phyloP scores from a whole-genome alignment of 371 early-diverging fungal genomes.

The Mucor irregularis region DNA sequence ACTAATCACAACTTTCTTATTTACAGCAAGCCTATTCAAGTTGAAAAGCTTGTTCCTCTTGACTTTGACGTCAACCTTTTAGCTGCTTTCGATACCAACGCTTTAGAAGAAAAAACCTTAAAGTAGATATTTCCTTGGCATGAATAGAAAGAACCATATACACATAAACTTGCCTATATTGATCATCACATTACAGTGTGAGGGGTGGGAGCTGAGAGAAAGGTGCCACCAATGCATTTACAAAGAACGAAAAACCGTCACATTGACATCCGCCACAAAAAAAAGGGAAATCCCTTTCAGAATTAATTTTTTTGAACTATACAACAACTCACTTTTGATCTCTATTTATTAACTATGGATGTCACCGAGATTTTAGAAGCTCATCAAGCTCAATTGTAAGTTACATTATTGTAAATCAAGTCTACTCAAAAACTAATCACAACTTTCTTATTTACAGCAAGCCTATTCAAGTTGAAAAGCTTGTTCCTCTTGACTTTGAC shows the following conservation, averaged over 20 bases:
- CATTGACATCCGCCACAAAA: neutral
- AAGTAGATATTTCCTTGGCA: too few relatives aligned
- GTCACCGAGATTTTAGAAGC: constrained; percentile 69
- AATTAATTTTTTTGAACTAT: neutral
- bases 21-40: constrained; percentile 60
- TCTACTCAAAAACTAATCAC: too few relatives aligned
- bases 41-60: constrained; percentile 78
- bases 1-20: too few relatives aligned
- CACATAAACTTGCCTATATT: too few relatives aligned
- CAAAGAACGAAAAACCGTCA: constrained; percentile 1
- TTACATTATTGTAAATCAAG: neutral
- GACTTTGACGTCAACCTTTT: constrained; percentile 86
- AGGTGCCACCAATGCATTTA: neutral
- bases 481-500: constrained; percentile 86
- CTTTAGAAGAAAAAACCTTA: constrained; percentile 67
- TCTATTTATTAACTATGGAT: too few relatives aligned
- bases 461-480: constrained; percentile 66
- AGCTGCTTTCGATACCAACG: constrained; percentile 78
- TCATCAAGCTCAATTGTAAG: constrained; percentile 63
- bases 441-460: constrained; percentile 45
- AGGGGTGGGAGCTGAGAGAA: too few relatives aligned
- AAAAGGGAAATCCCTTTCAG: neutral
- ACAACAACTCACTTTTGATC: neutral
- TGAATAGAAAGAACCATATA: too few relatives aligned
- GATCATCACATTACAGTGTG: too few relatives aligned